Base-by-base conservation (phyloP, 2,329 filamentous ascomycete species). In the Pseudodiploospora longispora region DNA sequence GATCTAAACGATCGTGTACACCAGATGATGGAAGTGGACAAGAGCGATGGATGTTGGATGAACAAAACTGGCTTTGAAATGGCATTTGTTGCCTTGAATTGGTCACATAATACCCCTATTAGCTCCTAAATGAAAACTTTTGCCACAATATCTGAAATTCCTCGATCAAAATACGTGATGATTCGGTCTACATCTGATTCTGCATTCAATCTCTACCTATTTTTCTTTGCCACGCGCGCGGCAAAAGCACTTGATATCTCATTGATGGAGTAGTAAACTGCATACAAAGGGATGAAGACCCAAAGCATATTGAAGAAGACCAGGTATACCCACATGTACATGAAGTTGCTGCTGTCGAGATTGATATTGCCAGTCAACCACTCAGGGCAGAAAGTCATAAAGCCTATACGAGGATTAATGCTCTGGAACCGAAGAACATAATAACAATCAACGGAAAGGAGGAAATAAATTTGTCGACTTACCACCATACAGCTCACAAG, bases 361-460 rank as follows among this genome's bases (percentile, higher is more conserved):
- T 81, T 82, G 50, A 71, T 57, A 57, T 73, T 83, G 41, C 72
- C 73, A 2, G 72, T 76, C 9, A 85, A 64, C 81, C 81, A 85
- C 62, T 85, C 81, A 9, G 81, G 81, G 61, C 75, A 80, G 58
- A 85, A 85, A 0, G 81, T 85, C 76, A 85, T 83, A 64, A 80
- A 85, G 12, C 80, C 76, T 78, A n/a, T 12, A 31, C 10, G 7
- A 5, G 10, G 5, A 9, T 44, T 19, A 19, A 19, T 19, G 19
- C 19, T 33, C 44, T 30, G 10, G 8, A 37, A 27, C 30, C 19
- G 19, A 19, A 19, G 19, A 19, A 19, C 19, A 19, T 19, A 19
- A 19, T 19, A 19, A 19, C 19, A 19, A 19, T 19, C 19, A 19
- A 19, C 19, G 19, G 19, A 19, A 19, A 19, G 32, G 8, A 12